These are phyloP conservation scores for Mycena vulgaris DNA, from an alignment of 768 basidiomycete genomes.

Conservation along the genomic window DNA sequence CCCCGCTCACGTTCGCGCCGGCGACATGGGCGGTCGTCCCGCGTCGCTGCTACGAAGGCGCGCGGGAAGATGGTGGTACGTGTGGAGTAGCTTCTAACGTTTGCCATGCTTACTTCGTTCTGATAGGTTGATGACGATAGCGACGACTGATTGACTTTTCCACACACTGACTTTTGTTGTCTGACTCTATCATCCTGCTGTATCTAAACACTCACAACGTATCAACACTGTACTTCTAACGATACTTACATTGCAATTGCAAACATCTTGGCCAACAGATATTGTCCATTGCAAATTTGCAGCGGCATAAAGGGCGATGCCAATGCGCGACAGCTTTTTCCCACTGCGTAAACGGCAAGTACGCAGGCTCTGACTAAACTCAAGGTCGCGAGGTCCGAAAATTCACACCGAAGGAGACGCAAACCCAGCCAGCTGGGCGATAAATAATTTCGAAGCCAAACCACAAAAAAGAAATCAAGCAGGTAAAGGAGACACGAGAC, in stretches of 20 bases:
- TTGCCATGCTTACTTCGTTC: neutral
- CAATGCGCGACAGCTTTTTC: too few relatives aligned
- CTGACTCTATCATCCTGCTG: neutral
- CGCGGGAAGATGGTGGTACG: conserved; percentile 73
- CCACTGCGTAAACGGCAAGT: too few relatives aligned
- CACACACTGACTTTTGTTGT: neutral
- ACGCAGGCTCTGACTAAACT: too few relatives aligned
- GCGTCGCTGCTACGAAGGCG: conserved; percentile 81
- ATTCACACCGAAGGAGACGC: too few relatives aligned
- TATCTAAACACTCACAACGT: neutral
- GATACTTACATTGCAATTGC: neutral
- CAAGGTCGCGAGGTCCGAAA: too few relatives aligned
- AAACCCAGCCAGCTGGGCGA: too few relatives aligned
- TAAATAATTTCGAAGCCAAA: too few relatives aligned
- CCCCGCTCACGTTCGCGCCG: conserved; percentile 76
- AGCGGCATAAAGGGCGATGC: too few relatives aligned
- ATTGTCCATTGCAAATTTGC: too few relatives aligned
- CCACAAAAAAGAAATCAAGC: too few relatives aligned
- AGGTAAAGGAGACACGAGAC: too few relatives aligned
- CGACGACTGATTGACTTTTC: conserved; percentile 41
- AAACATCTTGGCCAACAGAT: too few relatives aligned
- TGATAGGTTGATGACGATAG: conserved; percentile 49
- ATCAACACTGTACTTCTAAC: neutral
- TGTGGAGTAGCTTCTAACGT: conserved; percentile 10
- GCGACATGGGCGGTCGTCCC: conserved; percentile 65